Conservation (phyloP, 441 rosid species). For the Breynia disticha region DNA sequence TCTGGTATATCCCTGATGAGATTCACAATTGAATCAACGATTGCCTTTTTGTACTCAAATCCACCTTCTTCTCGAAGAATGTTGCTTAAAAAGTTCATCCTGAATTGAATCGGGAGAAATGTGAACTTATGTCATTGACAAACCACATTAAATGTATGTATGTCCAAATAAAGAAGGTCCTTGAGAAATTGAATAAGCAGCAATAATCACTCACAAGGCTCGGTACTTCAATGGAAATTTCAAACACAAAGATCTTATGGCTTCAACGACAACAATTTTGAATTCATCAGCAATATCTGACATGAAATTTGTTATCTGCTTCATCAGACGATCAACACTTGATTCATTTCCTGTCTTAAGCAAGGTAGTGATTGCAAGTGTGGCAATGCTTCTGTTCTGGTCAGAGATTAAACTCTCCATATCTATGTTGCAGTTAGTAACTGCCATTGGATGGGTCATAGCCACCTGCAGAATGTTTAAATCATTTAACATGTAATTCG, state of each 20-base stretch:
- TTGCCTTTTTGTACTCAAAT: slow-evolving; percentile 91
- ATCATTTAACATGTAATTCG: neutral
- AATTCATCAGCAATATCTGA: slow-evolving; percentile 98
- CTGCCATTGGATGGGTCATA: slow-evolving; percentile 98
- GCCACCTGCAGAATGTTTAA: slow-evolving; percentile 61
- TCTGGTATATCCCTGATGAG: slow-evolving; percentile 93
- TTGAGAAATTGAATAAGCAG: slow-evolving; percentile 2
- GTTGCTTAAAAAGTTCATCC: slow-evolving; percentile 98
- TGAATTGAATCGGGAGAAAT: slow-evolving; percentile 23
- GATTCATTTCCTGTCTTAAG: slow-evolving; percentile 97
- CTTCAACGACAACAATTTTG: slow-evolving; percentile 97
- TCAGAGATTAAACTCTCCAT: slow-evolving; percentile 98
- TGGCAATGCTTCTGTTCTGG: slow-evolving; percentile 96
- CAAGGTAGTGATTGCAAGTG: slow-evolving; percentile 93
- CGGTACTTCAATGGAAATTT: slow-evolving; percentile 95
- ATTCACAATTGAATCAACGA: slow-evolving; percentile 88
- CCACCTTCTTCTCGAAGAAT: slow-evolving; percentile 98
- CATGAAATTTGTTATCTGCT: slow-evolving; percentile 97
- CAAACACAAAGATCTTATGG: slow-evolving; percentile 82
- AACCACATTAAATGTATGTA: neutral
- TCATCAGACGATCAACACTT: slow-evolving; percentile 91
- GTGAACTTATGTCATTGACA: neutral
- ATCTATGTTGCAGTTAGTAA: slow-evolving; percentile 95
- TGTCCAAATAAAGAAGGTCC: neutral
- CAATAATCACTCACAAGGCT: slow-evolving; percentile 55